phyloP scores from a whole-genome alignment of 495 filamentous ascomycete species.

The Durotheca rogersii region DNA sequence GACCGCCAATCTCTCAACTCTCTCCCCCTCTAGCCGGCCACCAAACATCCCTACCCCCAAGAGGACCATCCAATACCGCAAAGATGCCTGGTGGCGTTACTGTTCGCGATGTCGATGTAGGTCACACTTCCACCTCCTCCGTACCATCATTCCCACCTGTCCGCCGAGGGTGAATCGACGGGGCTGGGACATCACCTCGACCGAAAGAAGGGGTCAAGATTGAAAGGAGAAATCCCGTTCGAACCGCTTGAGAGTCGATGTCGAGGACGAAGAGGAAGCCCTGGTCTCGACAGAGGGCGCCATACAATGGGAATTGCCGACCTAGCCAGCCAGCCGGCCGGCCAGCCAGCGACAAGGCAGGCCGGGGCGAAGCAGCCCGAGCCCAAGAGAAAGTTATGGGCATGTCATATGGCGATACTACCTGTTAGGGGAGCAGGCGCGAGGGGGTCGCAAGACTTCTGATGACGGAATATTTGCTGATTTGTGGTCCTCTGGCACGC shows the following conservation, averaged over 20 bases:
- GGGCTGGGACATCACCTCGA: too few relatives aligned
- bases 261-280: too few relatives aligned
- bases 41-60: not conserved
- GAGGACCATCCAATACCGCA: slow-evolving; percentile 48
- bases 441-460: slow-evolving; percentile 61
- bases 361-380: slow-evolving; percentile 14
- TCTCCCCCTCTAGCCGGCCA: not conserved
- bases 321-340: not conserved
- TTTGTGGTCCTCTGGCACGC: slow-evolving; percentile 40
- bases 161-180: slow-evolving; percentile 17
- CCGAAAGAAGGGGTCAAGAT: too few relatives aligned
- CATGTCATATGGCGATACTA: too few relatives aligned
- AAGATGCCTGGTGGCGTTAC: slow-evolving; percentile 75
- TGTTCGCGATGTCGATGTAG: slow-evolving; percentile 80
- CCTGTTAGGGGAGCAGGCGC: slow-evolving; percentile 51
- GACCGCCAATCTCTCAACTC: not conserved
- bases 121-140: slow-evolving; percentile 12
- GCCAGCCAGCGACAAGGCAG: not conserved
- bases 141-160: slow-evolving; percentile 2
- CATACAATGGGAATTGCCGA: not conserved
- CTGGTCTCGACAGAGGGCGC: too few relatives aligned
- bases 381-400: too few relatives aligned
- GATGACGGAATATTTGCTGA: slow-evolving; percentile 61
- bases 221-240: too few relatives aligned
- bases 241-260: too few relatives aligned